A percentile compares a stretch with the other conserved stretches of the same genome.
Conservation (phyloP, 495 filamentous ascomycete genomes). For the Usnea hakonensis region DNA sequence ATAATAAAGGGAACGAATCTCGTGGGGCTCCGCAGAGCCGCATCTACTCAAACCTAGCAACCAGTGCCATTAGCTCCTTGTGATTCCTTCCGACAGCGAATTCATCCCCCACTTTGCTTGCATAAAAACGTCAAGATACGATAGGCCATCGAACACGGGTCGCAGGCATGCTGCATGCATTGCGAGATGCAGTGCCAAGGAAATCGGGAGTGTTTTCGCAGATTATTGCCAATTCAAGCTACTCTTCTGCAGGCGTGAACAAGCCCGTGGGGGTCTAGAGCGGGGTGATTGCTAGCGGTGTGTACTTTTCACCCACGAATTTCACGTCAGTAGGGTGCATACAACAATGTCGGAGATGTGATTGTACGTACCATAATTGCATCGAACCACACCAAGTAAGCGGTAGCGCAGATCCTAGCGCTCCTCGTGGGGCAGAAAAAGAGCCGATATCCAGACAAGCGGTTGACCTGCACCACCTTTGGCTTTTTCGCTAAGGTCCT, state of each 20-base stretch:
- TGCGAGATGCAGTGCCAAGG: constrained; percentile 1
- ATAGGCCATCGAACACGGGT: background rate
- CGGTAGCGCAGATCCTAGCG: background rate
- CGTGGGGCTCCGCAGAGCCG: constrained; percentile 6
- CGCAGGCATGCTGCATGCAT: background rate
- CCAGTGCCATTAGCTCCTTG: background rate
- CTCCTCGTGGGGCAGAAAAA: background rate
- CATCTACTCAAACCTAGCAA: background rate
- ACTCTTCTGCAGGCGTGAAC: background rate
- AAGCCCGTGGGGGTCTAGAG: constrained; percentile 3
- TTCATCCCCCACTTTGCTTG: background rate
- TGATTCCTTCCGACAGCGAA: background rate
- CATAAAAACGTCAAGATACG: background rate
- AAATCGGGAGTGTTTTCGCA: background rate
- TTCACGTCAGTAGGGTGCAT: background rate
- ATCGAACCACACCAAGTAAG: background rate
- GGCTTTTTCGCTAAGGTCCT: background rate
- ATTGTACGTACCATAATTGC: background rate
- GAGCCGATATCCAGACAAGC: constrained; percentile 8
- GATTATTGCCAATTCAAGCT: constrained; percentile 1
- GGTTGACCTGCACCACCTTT: background rate
- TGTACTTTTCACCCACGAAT: background rate
- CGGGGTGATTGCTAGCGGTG: background rate
- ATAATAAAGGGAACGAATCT: background rate
- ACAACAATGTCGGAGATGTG: background rate